Conservation (phyloP, 495 filamentous ascomycete genomes). For the Penicillium simplicissimum region DNA sequence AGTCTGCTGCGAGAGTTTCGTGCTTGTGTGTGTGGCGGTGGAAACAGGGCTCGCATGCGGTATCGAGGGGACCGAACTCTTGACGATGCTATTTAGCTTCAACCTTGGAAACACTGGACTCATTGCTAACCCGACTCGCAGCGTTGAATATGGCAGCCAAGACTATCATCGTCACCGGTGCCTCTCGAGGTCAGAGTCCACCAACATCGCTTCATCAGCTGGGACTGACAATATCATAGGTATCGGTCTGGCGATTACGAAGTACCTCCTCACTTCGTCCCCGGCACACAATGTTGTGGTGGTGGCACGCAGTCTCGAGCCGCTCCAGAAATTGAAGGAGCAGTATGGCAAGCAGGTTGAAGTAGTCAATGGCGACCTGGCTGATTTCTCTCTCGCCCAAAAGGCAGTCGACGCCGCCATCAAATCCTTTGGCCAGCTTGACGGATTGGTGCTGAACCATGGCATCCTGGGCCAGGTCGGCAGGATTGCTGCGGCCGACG, state of each 20-base stretch:
- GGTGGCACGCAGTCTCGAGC: slow-evolving; percentile 67
- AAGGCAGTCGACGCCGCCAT: slow-evolving; percentile 64
- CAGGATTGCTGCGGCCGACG: slow-evolving; percentile 60
- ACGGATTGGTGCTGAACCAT: slow-evolving; percentile 87
- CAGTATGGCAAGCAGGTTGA: slow-evolving; percentile 67
- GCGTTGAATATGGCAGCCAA: slow-evolving; percentile 42
- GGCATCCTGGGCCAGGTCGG: slow-evolving; percentile 78
- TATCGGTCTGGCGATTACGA: slow-evolving; percentile 77
- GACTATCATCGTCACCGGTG: slow-evolving; percentile 64
- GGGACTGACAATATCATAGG: slow-evolving; percentile 44
- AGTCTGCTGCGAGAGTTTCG: neutral
- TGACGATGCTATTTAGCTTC: neutral
- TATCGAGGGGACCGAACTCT: neutral
- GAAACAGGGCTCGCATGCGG: neutral
- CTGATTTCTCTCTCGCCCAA: slow-evolving; percentile 60
- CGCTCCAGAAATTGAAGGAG: slow-evolving; percentile 65
- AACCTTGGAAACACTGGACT: neutral
- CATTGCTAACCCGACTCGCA: slow-evolving; percentile 8
- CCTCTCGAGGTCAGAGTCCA: slow-evolving; percentile 53
- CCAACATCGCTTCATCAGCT: neutral
- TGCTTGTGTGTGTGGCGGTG: neutral
- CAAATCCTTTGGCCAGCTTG: slow-evolving; percentile 66
- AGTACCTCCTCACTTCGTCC: slow-evolving; percentile 64
- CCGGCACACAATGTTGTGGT: slow-evolving; percentile 70
- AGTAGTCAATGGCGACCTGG: slow-evolving; percentile 73